Evolutionary conservation across 2,329 filamentous ascomycete species (phyloP).

Genomic region (Aspergillus floridensis): DNA sequence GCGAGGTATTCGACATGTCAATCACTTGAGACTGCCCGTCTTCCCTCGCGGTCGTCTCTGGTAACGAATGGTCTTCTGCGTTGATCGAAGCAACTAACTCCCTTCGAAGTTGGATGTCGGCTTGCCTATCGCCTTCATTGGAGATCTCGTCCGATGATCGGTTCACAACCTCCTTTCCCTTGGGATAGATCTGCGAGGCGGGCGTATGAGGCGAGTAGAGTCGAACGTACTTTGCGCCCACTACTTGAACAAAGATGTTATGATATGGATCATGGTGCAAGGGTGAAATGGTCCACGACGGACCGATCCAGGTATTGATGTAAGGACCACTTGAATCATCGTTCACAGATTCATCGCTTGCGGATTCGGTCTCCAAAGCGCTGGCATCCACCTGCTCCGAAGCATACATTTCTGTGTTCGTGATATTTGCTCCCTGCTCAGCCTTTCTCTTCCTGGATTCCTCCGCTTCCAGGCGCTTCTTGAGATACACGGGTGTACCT

Average conservation of each 20-base stretch:
- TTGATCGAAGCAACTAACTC: not conserved
- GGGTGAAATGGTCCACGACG: constrained; percentile 81
- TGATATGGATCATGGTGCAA: constrained; percentile 93
- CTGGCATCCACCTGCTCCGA: constrained; percentile 1
- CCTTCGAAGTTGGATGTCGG: not conserved
- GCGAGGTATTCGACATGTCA: constrained; percentile 89
- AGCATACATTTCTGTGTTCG: not conserved
- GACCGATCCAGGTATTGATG: constrained; percentile 92
- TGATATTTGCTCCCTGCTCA: not conserved
- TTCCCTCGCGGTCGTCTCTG: not conserved
- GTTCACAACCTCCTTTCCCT: constrained; percentile 37
- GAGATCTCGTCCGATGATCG: constrained; percentile 11
- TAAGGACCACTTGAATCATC: constrained; percentile 53
- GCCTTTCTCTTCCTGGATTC: not conserved
- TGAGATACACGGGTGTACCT: constrained; percentile 46
- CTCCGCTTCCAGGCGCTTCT: constrained; percentile 30
- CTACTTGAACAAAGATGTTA: constrained; percentile 85
- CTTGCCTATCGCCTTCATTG: not conserved
- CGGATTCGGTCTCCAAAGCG: constrained; percentile 3
- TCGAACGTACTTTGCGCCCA: constrained; percentile 87
- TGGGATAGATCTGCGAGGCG: constrained; percentile 39
- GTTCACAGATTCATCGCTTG: constrained; percentile 12
- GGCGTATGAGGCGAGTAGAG: constrained; percentile 71
- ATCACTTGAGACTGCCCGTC: constrained; percentile 44
- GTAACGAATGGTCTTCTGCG: not conserved